These are phyloP conservation scores for Chiua virens DNA, from an alignment of 768 basidiomycete genomes.

Conservation along the genomic window DNA sequence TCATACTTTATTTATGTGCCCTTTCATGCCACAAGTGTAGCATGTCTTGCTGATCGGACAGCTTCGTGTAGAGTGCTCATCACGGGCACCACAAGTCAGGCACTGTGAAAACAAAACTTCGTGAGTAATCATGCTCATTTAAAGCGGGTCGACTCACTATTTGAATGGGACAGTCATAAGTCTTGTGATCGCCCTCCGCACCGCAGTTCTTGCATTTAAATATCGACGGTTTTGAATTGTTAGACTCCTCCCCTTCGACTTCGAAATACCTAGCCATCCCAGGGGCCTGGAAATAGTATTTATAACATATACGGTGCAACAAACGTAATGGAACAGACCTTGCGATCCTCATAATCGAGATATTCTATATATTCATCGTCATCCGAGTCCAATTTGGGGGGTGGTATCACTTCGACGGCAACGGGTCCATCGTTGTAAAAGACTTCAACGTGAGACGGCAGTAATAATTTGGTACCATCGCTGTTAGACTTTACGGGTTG, in stretches of 20 bases:
- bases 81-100: constrained; percentile 74
- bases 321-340: constrained; percentile 39
- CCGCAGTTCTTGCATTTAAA: constrained; percentile 78
- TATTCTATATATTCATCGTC: constrained; percentile 75
- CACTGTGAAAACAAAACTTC: constrained; percentile 46
- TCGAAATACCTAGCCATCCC: constrained; percentile 67
- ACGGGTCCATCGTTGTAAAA: constrained; percentile 33
- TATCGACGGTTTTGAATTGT: constrained; percentile 40
- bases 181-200: constrained; percentile 68
- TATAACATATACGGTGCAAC: neutral
- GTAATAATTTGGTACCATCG: constrained; percentile 38
- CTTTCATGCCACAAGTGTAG: constrained; percentile 81
- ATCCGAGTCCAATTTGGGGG: constrained; percentile 43
- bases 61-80: constrained; percentile 74
- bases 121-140: neutral
- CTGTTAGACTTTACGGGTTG: constrained; percentile 19
- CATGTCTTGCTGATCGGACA: constrained; percentile 84
- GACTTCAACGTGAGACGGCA: constrained; percentile 72
- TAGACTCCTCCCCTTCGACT: constrained; percentile 39
- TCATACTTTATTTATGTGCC: constrained; percentile 66
- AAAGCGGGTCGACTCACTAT: constrained; percentile 51
- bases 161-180: constrained; percentile 64
- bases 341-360: constrained; percentile 68
- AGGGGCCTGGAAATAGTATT: constrained; percentile 38
- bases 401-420: constrained; percentile 47